A percentile compares a stretch with the other conserved stretches of the same genome.
Conservation (phyloP, 2,329 filamentous ascomycete species). For the Fusarium annulatum region DNA sequence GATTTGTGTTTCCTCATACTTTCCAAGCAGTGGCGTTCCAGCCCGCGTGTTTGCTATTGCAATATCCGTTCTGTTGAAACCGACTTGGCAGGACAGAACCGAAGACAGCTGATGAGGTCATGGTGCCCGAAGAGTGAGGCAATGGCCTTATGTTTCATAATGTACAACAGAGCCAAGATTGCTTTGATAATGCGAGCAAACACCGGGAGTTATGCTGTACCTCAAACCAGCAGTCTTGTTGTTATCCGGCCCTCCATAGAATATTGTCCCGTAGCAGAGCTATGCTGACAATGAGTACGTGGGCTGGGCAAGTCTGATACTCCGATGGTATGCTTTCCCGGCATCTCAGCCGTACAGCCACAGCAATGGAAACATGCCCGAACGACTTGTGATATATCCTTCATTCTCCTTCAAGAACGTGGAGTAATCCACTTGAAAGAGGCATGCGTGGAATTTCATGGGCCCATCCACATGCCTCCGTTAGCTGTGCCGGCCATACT, state of each 20-base stretch:
- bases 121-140: neutral
- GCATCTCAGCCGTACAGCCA: neutral
- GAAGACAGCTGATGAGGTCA: neutral
- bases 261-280: neutral
- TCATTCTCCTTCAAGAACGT: constrained; percentile 3
- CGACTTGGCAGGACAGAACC: neutral
- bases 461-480: constrained; percentile 45
- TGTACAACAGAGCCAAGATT: neutral
- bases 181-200: neutral
- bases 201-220: neutral
- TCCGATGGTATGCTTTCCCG: neutral
- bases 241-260: neutral
- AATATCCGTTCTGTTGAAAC: neutral
- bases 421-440: neutral
- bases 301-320: neutral
- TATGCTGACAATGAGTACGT: neutral
- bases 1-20: neutral
- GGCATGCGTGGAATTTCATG: constrained; percentile 26
- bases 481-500: constrained; percentile 42
- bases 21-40: neutral
- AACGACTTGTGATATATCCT: constrained; percentile 9
- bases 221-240: neutral
- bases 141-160: neutral
- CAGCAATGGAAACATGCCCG: neutral
- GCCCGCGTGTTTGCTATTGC: neutral